Evolutionary conservation across 208 protist genomes (phyloP).

Genomic region (Kentomonas sorsogonicus): DNA sequence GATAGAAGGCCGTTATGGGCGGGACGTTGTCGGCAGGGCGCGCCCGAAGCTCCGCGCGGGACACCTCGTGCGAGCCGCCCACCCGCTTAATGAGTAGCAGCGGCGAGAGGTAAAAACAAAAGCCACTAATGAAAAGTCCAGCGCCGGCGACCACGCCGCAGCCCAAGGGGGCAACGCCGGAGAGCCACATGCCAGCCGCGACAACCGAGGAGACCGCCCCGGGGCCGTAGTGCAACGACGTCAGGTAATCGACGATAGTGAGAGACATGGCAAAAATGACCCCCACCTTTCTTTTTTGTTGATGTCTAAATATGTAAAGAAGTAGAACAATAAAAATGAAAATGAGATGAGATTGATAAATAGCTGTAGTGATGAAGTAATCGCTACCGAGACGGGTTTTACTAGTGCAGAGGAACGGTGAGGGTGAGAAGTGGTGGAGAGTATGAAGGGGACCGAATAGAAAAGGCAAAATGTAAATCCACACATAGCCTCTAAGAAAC

Average conservation of each 20-base stretch:
- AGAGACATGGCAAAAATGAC: neutral
- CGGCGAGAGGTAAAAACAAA: constrained; percentile 36
- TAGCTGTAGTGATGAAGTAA: no score
- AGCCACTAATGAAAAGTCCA: constrained; percentile 14
- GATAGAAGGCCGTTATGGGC: constrained; percentile 69
- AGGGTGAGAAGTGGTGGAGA: neutral
- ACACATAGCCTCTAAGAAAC: no score
- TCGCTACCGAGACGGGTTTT: neutral
- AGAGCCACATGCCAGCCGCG: neutral
- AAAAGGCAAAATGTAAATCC: no score
- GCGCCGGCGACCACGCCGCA: constrained; percentile 8
- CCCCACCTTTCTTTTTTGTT: neutral
- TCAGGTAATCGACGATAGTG: constrained; percentile 12
- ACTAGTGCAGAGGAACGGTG: neutral
- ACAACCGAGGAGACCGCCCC: neutral
- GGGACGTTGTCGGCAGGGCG: constrained; percentile 20
- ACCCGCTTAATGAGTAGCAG: constrained; percentile 36
- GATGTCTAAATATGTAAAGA: neutral
- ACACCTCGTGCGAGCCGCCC: constrained; percentile 46
- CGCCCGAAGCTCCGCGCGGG: constrained; percentile 30
- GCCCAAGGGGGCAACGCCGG: neutral
- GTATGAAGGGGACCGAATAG: no score
- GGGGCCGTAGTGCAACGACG: constrained; percentile 21
- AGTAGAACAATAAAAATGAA: neutral
- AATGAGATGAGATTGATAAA: constrained; percentile 6